Evolutionary conservation across 192 early-diverging fungal species (phyloP).

Genomic region (Powellomyces hirtus): DNA sequence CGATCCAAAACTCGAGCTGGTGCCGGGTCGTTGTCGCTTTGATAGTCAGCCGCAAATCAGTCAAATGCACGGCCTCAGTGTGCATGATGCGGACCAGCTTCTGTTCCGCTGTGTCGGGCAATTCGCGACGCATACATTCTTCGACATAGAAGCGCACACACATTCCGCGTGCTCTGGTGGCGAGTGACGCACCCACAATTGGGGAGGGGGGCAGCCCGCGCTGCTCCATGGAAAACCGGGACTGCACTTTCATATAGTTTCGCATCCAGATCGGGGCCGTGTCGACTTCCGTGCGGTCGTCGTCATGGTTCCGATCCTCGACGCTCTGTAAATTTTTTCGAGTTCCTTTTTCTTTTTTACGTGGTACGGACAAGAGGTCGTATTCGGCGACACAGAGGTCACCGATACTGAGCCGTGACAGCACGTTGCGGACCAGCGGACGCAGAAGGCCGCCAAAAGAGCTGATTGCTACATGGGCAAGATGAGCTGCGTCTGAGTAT

Average conservation of each 20-base stretch:
- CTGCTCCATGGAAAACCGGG: not conserved
- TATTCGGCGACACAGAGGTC: slow-evolving; percentile 20
- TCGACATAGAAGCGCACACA: slow-evolving; percentile 24
- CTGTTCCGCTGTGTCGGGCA: not conserved
- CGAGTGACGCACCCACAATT: not conserved
- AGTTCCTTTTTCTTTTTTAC: not conserved
- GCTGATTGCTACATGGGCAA: not conserved
- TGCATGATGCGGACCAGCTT: not conserved
- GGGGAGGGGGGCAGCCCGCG: not conserved
- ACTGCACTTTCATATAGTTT: slow-evolving; percentile 9
- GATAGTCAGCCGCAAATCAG: not conserved
- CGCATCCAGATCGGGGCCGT: slow-evolving; percentile 18
- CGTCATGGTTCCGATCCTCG: not conserved
- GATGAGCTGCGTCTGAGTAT: no score
- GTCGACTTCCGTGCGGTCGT: not conserved
- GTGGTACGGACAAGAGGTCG: slow-evolving; percentile 1
- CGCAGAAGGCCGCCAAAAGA: slow-evolving; percentile 13
- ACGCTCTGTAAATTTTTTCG: not conserved
- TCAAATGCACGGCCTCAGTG: not conserved
- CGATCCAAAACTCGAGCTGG: not conserved
- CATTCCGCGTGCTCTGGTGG: not conserved
- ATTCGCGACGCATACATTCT: slow-evolving; percentile 14
- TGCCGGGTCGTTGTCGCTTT: not conserved
- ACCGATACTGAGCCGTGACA: slow-evolving; percentile 16
- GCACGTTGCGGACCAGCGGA: slow-evolving; percentile 4